Base-by-base conservation (phyloP, 1,284 basidiomycete genomes). In the Irpex sp. region DNA sequence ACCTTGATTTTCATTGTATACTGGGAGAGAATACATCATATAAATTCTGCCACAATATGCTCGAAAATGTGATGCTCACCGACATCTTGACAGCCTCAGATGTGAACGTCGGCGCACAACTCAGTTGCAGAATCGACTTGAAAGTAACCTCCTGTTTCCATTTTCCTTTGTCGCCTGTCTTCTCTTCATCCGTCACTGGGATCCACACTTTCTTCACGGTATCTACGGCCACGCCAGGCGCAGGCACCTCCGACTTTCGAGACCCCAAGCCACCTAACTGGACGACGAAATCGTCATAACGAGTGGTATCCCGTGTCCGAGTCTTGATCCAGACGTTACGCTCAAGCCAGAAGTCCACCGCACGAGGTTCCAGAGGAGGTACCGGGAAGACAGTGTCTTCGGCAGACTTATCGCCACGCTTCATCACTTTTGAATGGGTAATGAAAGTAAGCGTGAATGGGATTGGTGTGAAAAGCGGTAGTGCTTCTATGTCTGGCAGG, bases 131-230 rank as follows among this genome's bases (percentile, higher is more conserved):
- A 13, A n/a, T 15, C 8, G 68, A 68, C 33, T 36, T 47, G 31
- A 69, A 61, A 1, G 57, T 65, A 36, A 61, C 57, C 47, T 64
- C 62, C 61, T 67, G 66, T 54, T 58, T 64, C 66, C 66, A 69
- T 26, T 19, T 26, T 13, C 68, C 68, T 43, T 57, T 66, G 4
- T 55, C 46, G n/a, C 39, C 13, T n/a, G 39, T 7, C 50, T 64
- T 55, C 31, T 33, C 31, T 33, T 33, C 31, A 33, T 33, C 31
- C 31, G n/a, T n/a, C n/a, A 6, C 31, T 33, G 31, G 31, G 31
- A 33, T 33, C 31, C 31, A 33, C 6, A 33, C 31, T 33, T 33
- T 33, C 1, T 33, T 33, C 31, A 33, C 31, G 31, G 5, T 6
- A 33, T 33, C 31, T 33, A 33, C 31, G 31, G 6, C 1, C 31